These are phyloP conservation scores for Maudiozyma saulgeensis DNA, from an alignment of 805 yeast genomes.

Conservation along the genomic window DNA sequence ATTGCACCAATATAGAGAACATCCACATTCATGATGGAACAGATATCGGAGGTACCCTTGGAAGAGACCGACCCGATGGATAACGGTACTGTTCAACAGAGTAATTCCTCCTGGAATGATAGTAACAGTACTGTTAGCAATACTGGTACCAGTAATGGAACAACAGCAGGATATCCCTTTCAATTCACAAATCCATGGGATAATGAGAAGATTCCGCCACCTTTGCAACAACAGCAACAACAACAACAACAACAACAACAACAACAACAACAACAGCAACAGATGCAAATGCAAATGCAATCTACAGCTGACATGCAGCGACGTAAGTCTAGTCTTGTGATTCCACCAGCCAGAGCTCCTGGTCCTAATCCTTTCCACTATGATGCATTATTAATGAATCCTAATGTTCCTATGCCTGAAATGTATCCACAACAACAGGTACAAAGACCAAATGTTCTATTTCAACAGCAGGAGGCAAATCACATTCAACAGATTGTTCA, in stretches of 20 bases:
- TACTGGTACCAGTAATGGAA: neutral
- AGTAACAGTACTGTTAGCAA: neutral
- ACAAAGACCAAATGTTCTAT: conserved; percentile 4
- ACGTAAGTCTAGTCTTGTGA: conserved; percentile 28
- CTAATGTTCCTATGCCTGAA: conserved; percentile 1
- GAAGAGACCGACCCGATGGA: neutral
- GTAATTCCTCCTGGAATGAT: neutral
- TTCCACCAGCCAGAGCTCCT: conserved; percentile 38
- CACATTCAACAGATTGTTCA: conserved; percentile 1
- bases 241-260: neutral
- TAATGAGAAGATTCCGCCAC: conserved; percentile 3
- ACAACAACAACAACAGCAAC: neutral
- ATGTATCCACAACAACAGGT: neutral
- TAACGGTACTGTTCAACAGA: neutral
- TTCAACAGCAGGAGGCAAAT: conserved; percentile 1
- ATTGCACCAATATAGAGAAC: neutral
- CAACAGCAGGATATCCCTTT: neutral
- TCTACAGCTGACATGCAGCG: conserved; percentile 11
- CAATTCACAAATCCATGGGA: conserved; percentile 13
- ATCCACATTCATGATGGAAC: neutral
- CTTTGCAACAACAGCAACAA: neutral
- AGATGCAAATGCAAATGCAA: neutral
- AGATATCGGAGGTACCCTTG: neutral
- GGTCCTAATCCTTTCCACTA: conserved; percentile 33
- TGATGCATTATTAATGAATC: conserved; percentile 10